phyloP scores from a whole-genome alignment of 495 filamentous ascomycete species.

The Hypoxylon perforatum region DNA sequence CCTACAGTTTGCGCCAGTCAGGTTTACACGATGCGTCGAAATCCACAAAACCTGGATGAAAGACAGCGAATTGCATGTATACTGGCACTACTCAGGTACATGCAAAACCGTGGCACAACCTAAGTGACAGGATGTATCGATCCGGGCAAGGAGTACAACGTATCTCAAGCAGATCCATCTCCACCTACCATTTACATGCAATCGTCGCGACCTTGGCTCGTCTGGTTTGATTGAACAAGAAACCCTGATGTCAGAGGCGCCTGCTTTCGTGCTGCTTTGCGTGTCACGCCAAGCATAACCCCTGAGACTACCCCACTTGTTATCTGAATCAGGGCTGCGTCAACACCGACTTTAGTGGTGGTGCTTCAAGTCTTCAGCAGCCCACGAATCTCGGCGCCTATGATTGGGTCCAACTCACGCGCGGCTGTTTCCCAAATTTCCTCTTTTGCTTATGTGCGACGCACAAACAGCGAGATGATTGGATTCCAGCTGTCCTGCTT shows the following conservation, averaged over 20 bases:
- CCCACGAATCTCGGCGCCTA: constrained; percentile 1
- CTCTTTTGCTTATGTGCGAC: constrained; percentile 3
- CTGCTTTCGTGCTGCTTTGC: constrained; percentile 5
- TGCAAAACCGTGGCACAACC: background rate
- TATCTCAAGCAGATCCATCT: background rate
- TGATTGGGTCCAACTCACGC: constrained; percentile 42
- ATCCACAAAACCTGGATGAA: constrained; percentile 11
- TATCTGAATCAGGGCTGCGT: constrained; percentile 8
- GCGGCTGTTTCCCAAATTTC: constrained; percentile 26
- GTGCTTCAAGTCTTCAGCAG: constrained; percentile 26
- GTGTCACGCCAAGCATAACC: constrained; percentile 18
- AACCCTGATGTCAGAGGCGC: constrained; percentile 40
- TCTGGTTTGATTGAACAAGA: constrained; percentile 13
- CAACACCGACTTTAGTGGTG: background rate
- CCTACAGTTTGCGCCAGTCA: too few species aligned
- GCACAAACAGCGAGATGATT: background rate
- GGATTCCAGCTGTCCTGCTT: background rate
- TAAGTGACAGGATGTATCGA: constrained; percentile 17
- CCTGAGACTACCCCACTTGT: constrained; percentile 30
- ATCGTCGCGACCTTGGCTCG: background rate
- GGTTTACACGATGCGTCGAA: constrained; percentile 24
- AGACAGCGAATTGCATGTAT: constrained; percentile 7
- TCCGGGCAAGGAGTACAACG: constrained; percentile 17
- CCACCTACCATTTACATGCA: constrained; percentile 10
- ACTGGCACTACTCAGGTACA: constrained; percentile 2